These are phyloP conservation scores for Lenzites betulinus DNA, from an alignment of 768 basidiomycete species.

Conservation along the genomic window DNA sequence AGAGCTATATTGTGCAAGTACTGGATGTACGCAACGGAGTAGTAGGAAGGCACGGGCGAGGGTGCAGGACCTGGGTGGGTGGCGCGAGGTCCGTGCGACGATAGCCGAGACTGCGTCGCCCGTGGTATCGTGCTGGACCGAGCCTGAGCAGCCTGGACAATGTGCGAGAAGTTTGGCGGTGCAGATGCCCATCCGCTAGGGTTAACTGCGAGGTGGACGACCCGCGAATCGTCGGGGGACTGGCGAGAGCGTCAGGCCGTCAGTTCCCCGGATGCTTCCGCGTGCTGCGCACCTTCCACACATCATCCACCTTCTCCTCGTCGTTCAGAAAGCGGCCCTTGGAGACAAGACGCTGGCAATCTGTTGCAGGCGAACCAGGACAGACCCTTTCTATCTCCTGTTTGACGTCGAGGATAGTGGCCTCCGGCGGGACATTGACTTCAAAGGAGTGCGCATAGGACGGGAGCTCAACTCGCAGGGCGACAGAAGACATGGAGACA, in stretches of 20 bases:
- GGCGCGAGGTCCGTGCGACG: neutral
- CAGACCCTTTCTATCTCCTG: slow-evolving; percentile 61
- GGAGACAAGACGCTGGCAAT: slow-evolving; percentile 80
- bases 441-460: slow-evolving; percentile 68
- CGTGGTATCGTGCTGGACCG: neutral
- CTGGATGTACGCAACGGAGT: slow-evolving; percentile 6
- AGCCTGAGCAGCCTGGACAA: neutral
- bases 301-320: slow-evolving; percentile 60
- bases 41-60: neutral
- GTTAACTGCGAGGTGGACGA: slow-evolving; percentile 78
- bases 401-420: slow-evolving; percentile 67
- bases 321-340: slow-evolving; percentile 68
- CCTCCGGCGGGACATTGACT: slow-evolving; percentile 48
- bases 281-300: slow-evolving; percentile 63
- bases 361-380: slow-evolving; percentile 61
- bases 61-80: neutral
- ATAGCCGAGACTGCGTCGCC: neutral
- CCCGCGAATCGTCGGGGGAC: slow-evolving; percentile 57
- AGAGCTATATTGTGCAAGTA: slow-evolving; percentile 13
- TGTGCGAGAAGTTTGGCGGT: slow-evolving; percentile 44
- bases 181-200: slow-evolving; percentile 70
- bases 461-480: slow-evolving; percentile 73
- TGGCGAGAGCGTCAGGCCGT: slow-evolving; percentile 30
- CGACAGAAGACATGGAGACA: slow-evolving; percentile 29
- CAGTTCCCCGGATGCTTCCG: slow-evolving; percentile 11